These are phyloP conservation scores for Neurospora cerealis DNA, from an alignment of 495 filamentous ascomycete species.

Conservation along the genomic window DNA sequence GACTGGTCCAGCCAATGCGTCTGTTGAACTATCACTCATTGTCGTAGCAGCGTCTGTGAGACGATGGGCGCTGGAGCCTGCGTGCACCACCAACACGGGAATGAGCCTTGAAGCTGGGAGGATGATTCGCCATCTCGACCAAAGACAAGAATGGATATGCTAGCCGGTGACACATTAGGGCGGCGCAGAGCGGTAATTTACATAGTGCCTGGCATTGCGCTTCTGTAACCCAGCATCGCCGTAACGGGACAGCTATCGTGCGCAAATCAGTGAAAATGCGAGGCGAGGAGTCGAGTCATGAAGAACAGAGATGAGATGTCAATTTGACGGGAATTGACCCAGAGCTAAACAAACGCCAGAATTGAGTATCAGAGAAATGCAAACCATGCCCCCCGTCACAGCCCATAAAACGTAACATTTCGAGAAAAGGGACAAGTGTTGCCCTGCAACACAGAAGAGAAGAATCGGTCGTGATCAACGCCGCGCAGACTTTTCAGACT, in stretches of 20 bases:
- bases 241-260: background rate
- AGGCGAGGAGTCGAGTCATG: background rate
- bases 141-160: background rate
- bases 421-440: background rate
- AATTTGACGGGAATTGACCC: background rate
- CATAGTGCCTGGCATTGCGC: background rate
- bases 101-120: background rate
- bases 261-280: background rate
- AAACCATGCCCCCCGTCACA: background rate
- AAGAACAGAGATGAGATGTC: background rate
- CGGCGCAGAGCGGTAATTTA: background rate
- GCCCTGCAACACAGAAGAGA: slow-evolving; percentile 1
- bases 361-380: background rate
- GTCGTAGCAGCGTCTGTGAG: background rate
- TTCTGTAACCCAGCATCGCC: background rate
- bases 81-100: background rate
- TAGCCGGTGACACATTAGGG: background rate
- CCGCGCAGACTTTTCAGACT: background rate
- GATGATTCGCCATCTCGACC: background rate
- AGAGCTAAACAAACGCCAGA: background rate
- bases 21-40: background rate
- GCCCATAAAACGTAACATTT: background rate
- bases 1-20: background rate
- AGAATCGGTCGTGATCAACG: background rate
- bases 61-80: background rate